Evolutionary conservation across 352 stramenopile genomes (phyloP), one percentile per base, ranked within the genome.

Genomic region (Halophytophthora batemanensis): DNA sequence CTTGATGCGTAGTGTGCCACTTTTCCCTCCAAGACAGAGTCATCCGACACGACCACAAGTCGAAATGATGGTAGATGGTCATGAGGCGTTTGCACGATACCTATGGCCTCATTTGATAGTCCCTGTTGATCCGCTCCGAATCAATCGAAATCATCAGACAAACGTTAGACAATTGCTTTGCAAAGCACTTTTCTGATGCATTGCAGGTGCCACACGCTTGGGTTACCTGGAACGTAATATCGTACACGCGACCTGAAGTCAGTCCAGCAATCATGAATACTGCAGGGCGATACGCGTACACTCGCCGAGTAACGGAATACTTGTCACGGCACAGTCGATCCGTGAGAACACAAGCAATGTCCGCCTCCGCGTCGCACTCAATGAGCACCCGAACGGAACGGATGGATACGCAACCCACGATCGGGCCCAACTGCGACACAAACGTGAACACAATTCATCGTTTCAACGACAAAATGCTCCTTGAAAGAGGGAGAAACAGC

Each of bases 321-420:
- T 50, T 35, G 47, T 68, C 33, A 10, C 55, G 38, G 44, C 46
- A 69, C 14, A 86, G 28, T 3, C 72, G 64, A 40, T 79, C 71
- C 3, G 55, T 67, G 52, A 69, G 47, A 0, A 76, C 43, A 19
- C 74, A 83, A 31, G 45, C 19, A 15, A 83, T 25, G 12, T 76
- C 51, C 3, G 48, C 50, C 33, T 78, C 72, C 34, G 44, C 48
- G 28, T 76, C 64, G 14, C 62, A 65, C 53, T 82, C 75, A 19
- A 86, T 44, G 22, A 84, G 45, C 31, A 84, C 62, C 25, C 50
- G 53, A 39, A 67, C 70, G 1, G 46, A 41, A 1, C 44, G 56
- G 51, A 52, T 38, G 0, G 69, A 61, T 5, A 82, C 69, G 19
- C 50, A 68, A 14, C 74, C 74, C 17, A 86, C 46, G 13, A 83